These are phyloP conservation scores for Nannizziopsis barbatae DNA, from an alignment of 2,329 filamentous ascomycete species.

Conservation along the genomic window DNA sequence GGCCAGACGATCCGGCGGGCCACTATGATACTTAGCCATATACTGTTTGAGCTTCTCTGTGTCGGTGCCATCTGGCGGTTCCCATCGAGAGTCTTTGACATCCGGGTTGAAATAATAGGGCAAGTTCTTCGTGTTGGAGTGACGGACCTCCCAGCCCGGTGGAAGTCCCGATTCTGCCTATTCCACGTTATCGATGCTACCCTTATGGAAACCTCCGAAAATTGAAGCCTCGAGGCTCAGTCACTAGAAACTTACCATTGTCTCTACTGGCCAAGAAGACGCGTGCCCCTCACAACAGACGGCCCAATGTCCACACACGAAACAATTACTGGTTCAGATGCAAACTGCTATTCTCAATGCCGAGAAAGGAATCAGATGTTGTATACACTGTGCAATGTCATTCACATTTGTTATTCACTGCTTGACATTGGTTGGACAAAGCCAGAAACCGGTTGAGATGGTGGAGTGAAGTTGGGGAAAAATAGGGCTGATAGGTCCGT, in stretches of 20 bases:
- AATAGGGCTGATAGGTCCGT: slow-evolving; percentile 8
- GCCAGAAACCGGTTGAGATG: background rate
- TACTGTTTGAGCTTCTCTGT: slow-evolving; percentile 85
- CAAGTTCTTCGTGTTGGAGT: slow-evolving; percentile 96
- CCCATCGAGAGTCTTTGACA: slow-evolving; percentile 87
- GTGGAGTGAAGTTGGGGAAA: background rate
- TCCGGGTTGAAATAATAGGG: slow-evolving; percentile 94
- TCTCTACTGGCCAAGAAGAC: background rate
- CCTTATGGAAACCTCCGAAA: background rate
- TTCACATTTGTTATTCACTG: too few species aligned
- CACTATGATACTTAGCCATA: slow-evolving; percentile 80
- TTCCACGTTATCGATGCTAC: slow-evolving; percentile 7
- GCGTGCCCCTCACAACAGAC: background rate
- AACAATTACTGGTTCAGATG: background rate
- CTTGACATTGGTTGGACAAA: too few species aligned
- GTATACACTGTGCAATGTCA: too few species aligned
- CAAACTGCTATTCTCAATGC: background rate
- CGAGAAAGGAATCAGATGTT: too few species aligned
- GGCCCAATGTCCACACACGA: background rate
- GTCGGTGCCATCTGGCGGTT: slow-evolving; percentile 78
- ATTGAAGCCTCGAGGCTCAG: background rate
- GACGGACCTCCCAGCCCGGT: slow-evolving; percentile 83
- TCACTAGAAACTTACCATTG: slow-evolving; percentile 9
- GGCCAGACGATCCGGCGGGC: slow-evolving; percentile 27
- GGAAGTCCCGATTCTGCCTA: slow-evolving; percentile 71